phyloP scores from a whole-genome alignment of 2,329 filamentous ascomycete species.

The Raffaelea deltoideospora region DNA sequence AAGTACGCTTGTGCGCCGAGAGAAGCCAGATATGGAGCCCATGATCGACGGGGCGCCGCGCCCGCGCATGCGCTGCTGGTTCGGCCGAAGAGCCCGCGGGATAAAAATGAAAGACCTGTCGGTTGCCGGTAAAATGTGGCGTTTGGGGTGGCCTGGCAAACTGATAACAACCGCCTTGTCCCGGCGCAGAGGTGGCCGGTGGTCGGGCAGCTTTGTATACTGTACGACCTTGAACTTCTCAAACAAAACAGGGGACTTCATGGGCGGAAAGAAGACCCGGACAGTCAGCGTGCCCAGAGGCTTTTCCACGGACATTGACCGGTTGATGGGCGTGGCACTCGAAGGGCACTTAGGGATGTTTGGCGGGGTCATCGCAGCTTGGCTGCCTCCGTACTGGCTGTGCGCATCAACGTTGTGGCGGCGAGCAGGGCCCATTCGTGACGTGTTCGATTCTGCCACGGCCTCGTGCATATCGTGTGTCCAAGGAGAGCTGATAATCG shows the following conservation, averaged over 20 bases:
- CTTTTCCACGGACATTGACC: conserved; percentile 69
- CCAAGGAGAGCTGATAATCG: conserved; percentile 63
- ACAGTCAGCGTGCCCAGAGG: conserved; percentile 75
- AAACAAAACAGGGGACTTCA: conserved; percentile 57
- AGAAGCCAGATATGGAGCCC: conserved; percentile 50
- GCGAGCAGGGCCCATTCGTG: conserved; percentile 15
- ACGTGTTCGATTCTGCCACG: conserved; percentile 29
- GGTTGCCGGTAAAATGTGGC: conserved; percentile 80
- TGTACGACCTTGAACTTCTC: conserved; percentile 69
- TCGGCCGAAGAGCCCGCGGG: conserved; percentile 79
- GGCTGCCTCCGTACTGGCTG: conserved; percentile 1
- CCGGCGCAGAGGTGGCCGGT: conserved; percentile 80
- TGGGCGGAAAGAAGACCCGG: conserved; percentile 62
- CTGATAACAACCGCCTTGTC: conserved; percentile 96
- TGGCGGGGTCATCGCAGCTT: no score
- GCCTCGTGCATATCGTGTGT: conserved; percentile 87
- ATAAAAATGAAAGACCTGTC: conserved; percentile 98
- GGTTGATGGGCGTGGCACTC: conserved; percentile 51
- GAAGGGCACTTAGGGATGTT: conserved; percentile 41
- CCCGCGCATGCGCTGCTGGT: conserved; percentile 66
- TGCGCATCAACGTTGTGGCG: conserved; percentile 7
- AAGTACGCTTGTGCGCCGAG: conserved; percentile 67
- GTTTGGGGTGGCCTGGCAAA: conserved; percentile 60
- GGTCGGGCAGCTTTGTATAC: conserved; percentile 87
- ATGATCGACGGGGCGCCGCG: conserved; percentile 58